Evolutionary conservation across 2,329 filamentous ascomycete genomes (phyloP).

Genomic region (Colletotrichum agaves): DNA sequence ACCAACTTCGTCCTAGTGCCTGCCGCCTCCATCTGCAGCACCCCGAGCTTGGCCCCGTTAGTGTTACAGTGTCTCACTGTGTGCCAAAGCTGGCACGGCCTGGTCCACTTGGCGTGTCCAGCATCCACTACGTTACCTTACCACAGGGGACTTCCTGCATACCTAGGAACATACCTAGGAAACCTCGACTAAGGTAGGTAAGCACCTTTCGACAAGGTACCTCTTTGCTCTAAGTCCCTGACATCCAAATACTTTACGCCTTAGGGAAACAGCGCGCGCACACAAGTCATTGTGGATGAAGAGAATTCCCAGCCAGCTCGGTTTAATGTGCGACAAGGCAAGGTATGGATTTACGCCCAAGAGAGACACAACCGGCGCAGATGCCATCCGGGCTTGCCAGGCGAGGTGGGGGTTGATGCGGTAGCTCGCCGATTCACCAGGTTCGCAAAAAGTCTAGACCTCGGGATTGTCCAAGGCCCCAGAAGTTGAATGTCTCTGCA

Average conservation of each 20-base stretch:
- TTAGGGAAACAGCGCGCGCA: not conserved
- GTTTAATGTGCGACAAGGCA: not conserved
- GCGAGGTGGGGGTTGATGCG: slow-evolving; percentile 1
- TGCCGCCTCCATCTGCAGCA: slow-evolving; percentile 2
- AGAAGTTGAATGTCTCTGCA: not conserved
- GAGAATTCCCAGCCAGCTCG: not conserved
- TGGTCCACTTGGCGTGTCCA: slow-evolving; percentile 14
- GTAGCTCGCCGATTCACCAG: slow-evolving; percentile 10
- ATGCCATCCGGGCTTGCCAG: not conserved
- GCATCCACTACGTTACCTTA: slow-evolving; percentile 15
- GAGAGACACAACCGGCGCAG: not conserved
- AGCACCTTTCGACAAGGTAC: not conserved
- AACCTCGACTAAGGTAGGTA: not conserved
- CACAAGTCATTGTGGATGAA: not conserved
- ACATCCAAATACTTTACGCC: not conserved
- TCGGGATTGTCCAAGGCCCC: slow-evolving; percentile 6
- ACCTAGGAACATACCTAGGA: too few relatives aligned
- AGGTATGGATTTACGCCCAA: not conserved
- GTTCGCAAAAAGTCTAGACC: slow-evolving; percentile 18
- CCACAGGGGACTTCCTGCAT: slow-evolving; percentile 19
- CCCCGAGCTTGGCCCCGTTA: slow-evolving; percentile 25
- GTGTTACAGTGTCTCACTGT: slow-evolving; percentile 18
- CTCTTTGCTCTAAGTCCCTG: not conserved
- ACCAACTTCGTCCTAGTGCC: slow-evolving; percentile 6
- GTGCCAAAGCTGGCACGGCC: not conserved